Evolutionary conservation across 2,329 filamentous ascomycete genomes (phyloP), one percentile per base, ranked within the genome.

Genomic region (Myriosclerotinia curreyana): DNA sequence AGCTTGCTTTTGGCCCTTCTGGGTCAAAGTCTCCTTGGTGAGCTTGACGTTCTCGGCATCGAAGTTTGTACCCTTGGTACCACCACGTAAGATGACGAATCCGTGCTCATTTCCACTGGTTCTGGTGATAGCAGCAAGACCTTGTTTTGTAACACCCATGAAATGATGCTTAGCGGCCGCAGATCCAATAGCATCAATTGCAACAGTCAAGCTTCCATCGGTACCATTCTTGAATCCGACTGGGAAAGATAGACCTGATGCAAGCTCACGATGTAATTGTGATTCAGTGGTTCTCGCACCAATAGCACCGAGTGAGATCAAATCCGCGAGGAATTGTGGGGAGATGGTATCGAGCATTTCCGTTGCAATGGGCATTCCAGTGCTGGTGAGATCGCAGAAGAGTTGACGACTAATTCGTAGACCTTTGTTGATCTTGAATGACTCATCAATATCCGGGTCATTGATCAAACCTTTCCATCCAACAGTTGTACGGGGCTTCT

Each of bases 151-250:
- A 58, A 99, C 95, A 78, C 93, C 94, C 83, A 99, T 90, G 83
- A 99, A 99, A 81, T 97, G 94, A 78, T 99, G 95, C 77, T 85
- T 87, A n/a, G 89, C 83, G 65, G 88, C 87, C 1, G 90, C 90
- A 38, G 91, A 88, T 66, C 94, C 95, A 75, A 98, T 97, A 42
- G 95, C 95, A 76, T 99, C 95, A 72, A 98, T 96, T 25, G 94
- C 93, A 25, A 98, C 93, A 36, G 86, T 87, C 64, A 99, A 81
- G 71, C 89, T 92, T 50, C 95, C 95, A 74, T 99, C 95, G 31
- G 95, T 99, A 67, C 95, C 95, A 79, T 99, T 99, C 86, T 99
- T 99, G 89, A 97, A 99, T 66, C 95, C 95, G 70, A 99, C 93
- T 28, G 95, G 95, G 88, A 97, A 98, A 65, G 91, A 96, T 62